Conservation (phyloP, 1,284 basidiomycete species). For the Ganoderma resinaceum region DNA sequence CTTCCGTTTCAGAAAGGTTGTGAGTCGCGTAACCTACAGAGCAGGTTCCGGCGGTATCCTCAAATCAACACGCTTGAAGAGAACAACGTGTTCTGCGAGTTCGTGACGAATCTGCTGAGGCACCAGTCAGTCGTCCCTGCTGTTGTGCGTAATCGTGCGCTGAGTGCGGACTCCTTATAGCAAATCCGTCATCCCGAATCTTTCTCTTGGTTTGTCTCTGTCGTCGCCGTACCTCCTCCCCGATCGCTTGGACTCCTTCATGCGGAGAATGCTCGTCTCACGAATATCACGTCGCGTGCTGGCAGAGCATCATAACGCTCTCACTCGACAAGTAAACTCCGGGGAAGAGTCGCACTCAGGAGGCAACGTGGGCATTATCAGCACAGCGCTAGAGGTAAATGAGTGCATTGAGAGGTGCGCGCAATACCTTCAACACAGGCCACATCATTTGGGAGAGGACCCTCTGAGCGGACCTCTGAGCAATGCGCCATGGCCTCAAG, state of each 20-base stretch:
- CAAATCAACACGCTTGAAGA: constrained; percentile 77
- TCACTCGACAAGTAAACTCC: constrained; percentile 64
- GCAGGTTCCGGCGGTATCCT: constrained; percentile 80
- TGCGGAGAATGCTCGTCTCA: constrained; percentile 91
- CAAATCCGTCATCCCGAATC: constrained; percentile 77
- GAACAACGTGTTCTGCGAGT: constrained; percentile 81
- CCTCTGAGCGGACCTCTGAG: constrained; percentile 37
- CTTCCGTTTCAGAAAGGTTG: constrained; percentile 19
- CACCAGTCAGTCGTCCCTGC: constrained; percentile 67
- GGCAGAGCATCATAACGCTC: constrained; percentile 88
- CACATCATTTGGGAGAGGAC: constrained; percentile 52
- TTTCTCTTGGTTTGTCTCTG: constrained; percentile 79
- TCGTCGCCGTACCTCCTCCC: constrained; percentile 81
- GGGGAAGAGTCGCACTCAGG: constrained; percentile 45
- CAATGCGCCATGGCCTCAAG: constrained; percentile 61
- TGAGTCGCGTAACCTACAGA: constrained; percentile 23
- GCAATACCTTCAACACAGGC: constrained; percentile 61
- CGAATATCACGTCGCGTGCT: constrained; percentile 90
- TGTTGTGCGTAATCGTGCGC: not conserved
- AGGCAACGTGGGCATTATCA: constrained; percentile 87
- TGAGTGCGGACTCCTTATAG: constrained; percentile 44
- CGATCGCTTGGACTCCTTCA: constrained; percentile 85
- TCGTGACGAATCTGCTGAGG: constrained; percentile 69
- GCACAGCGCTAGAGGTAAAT: constrained; percentile 76
- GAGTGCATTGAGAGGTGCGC: constrained; percentile 76